Conservation (phyloP, 2,329 filamentous ascomycete genomes). For the Fusarium sp. region DNA sequence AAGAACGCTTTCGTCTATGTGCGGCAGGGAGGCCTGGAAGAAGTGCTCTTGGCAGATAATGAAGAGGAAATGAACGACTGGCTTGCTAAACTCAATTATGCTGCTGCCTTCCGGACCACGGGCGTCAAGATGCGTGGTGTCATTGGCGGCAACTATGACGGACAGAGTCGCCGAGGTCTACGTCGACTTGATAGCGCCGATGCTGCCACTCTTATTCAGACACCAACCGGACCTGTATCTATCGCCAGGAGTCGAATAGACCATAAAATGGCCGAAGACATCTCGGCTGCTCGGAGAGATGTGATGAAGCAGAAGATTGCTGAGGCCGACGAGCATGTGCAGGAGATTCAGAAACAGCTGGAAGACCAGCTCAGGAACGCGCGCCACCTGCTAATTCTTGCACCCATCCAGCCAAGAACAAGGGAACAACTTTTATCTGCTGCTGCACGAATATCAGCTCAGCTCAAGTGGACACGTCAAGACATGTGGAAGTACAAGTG, state of each 20-base stretch:
- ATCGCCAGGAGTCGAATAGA: conserved; percentile 81
- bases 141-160: conserved; percentile 86
- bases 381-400: conserved; percentile 87
- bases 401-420: conserved; percentile 91
- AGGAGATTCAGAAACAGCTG: conserved; percentile 78
- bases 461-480: conserved; percentile 92
- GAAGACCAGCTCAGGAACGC: conserved; percentile 89
- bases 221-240: conserved; percentile 78
- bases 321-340: conserved; percentile 84
- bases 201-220: conserved; percentile 71
- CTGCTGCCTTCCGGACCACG: conserved; percentile 91
- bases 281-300: conserved; percentile 82
- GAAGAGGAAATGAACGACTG: conserved; percentile 96
- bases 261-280: conserved; percentile 85
- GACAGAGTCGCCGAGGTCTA: conserved; percentile 79
- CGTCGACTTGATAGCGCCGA: conserved; percentile 76
- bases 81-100: conserved; percentile 96
- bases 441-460: conserved; percentile 85
- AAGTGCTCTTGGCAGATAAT: conserved; percentile 89
- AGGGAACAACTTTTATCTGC: conserved; percentile 87
- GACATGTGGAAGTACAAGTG: conserved; percentile 94
- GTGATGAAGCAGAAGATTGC: conserved; percentile 86
- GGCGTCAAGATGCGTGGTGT: conserved; percentile 92
- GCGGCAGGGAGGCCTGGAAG: conserved; percentile 86
- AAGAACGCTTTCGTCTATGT: conserved; percentile 96